These are phyloP conservation scores for Diaporthe citriasiana DNA, from an alignment of 2,329 filamentous ascomycete genomes.

Conservation along the genomic window DNA sequence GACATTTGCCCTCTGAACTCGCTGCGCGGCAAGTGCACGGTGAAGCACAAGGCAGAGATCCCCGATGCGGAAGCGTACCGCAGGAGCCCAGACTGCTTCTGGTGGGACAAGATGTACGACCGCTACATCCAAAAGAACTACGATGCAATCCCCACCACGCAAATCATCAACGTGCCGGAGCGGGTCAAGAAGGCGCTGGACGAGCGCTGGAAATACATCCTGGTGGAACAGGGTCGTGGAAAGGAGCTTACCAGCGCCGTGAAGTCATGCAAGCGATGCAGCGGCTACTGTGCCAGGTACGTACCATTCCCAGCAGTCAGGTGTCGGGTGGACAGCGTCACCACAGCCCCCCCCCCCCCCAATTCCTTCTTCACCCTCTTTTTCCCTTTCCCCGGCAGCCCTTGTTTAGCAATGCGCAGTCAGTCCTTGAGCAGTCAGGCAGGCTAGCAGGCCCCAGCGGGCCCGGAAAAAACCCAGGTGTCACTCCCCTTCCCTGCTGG, in stretches of 20 bases:
- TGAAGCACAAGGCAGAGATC: slow-evolving; percentile 90
- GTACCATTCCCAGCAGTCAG: slow-evolving; percentile 51
- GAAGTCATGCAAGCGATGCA: slow-evolving; percentile 95
- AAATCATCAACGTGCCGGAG: slow-evolving; percentile 95
- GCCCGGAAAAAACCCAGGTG: slow-evolving; percentile 32
- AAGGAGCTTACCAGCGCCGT: slow-evolving; percentile 97
- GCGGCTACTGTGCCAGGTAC: slow-evolving; percentile 90
- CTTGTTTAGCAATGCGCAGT: slow-evolving; percentile 34
- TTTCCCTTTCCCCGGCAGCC: slow-evolving; percentile 32
- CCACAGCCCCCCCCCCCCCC: slow-evolving; percentile 37
- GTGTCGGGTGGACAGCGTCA: slow-evolving; percentile 13
- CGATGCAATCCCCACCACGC: slow-evolving; percentile 91
- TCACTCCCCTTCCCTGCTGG: slow-evolving; percentile 30
- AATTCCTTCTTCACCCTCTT: slow-evolving; percentile 37
- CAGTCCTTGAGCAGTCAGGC: slow-evolving; percentile 30
- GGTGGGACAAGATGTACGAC: slow-evolving; percentile 98
- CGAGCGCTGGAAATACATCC: slow-evolving; percentile 95
- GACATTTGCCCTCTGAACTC: slow-evolving; percentile 94
- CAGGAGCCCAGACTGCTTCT: slow-evolving; percentile 88
- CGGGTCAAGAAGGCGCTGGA: slow-evolving; percentile 96
- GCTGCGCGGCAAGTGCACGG: slow-evolving; percentile 92
- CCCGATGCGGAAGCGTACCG: slow-evolving; percentile 85
- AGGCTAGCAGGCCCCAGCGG: slow-evolving; percentile 26
- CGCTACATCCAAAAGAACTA: slow-evolving; percentile 98
- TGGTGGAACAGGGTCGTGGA: slow-evolving; percentile 92